Evolutionary conservation across 805 yeast genomes (phyloP).

Genomic region (Pichia californica): DNA sequence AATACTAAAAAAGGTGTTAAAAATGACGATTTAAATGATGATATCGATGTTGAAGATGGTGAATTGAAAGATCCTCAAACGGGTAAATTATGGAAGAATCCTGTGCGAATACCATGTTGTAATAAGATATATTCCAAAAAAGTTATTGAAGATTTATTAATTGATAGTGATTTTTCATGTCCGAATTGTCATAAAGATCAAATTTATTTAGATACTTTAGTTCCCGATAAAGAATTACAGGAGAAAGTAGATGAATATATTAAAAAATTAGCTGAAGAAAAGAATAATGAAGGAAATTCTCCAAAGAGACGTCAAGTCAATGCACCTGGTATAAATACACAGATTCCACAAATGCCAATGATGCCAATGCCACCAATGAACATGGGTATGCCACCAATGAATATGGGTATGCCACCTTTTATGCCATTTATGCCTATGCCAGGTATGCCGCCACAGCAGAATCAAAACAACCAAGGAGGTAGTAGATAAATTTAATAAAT

Average conservation of each 20-base stretch:
- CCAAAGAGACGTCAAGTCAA: constrained; percentile 13
- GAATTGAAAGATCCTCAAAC: constrained; percentile 67
- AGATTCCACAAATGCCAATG: constrained; percentile 27
- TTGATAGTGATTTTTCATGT: constrained; percentile 84
- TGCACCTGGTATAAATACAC: constrained; percentile 23
- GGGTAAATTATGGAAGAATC: constrained; percentile 56
- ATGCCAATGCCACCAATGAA: constrained; percentile 5
- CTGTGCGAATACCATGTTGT: constrained; percentile 77
- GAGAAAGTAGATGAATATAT: constrained; percentile 47
- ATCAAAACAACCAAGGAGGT: background rate
- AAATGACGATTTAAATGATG: constrained; percentile 13
- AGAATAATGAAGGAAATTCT: constrained; percentile 10
- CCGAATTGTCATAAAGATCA: constrained; percentile 79
- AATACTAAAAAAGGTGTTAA: constrained; percentile 43
- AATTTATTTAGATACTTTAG: constrained; percentile 65
- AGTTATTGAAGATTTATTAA: constrained; percentile 56
- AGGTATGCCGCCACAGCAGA: constrained; percentile 19
- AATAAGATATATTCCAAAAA: constrained; percentile 49
- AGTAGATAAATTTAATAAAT: background rate
- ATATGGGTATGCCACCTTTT: constrained; percentile 20
- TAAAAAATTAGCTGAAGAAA: constrained; percentile 14
- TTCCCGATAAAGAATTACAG: constrained; percentile 54
- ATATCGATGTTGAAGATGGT: constrained; percentile 44
- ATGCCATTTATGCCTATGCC: constrained; percentile 26
- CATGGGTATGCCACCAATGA: constrained; percentile 21